phyloP scores from a whole-genome alignment of 1,284 basidiomycete genomes.

The Sanghuangporus sanghuang region DNA sequence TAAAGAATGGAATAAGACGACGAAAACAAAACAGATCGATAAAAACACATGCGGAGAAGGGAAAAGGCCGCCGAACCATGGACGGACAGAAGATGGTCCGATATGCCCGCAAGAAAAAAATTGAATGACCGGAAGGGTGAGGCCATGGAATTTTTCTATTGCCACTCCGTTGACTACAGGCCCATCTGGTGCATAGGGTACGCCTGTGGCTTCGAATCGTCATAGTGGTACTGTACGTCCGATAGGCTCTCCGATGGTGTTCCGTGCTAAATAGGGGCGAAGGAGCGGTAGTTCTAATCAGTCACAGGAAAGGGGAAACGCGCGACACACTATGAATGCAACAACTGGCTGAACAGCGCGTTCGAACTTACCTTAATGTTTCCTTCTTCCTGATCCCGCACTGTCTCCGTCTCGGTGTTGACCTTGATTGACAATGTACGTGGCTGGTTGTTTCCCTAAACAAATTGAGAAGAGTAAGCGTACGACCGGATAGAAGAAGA shows the following conservation, averaged over 20 bases:
- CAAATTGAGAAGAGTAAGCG: not conserved
- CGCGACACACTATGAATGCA: not conserved
- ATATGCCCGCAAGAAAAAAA: too few relatives aligned
- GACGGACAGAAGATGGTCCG: too few relatives aligned
- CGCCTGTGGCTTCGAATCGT: conserved; percentile 2
- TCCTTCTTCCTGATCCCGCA: conserved; percentile 1
- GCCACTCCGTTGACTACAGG: not conserved
- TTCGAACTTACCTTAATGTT: conserved; percentile 6
- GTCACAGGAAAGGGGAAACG: not conserved
- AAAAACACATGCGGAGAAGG: not conserved
- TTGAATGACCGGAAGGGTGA: too few relatives aligned
- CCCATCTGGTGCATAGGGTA: conserved; percentile 13
- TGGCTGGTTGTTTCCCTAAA: not conserved
- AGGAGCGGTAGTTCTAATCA: conserved; percentile 5
- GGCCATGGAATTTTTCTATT: too few relatives aligned
- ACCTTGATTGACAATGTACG: conserved; percentile 17
- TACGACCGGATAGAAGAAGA: not conserved
- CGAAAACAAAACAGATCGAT: not conserved
- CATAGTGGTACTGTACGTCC: conserved; percentile 8
- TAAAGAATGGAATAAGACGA: not conserved
- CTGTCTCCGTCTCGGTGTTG: conserved; percentile 16
- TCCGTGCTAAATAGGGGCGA: conserved; percentile 3
- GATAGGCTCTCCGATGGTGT: conserved; percentile 13
- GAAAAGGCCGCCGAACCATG: not conserved
- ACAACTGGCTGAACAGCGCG: not conserved